phyloP scores from a whole-genome alignment of 2,329 filamentous ascomycete species.

The Colletotrichum chrysophilum region DNA sequence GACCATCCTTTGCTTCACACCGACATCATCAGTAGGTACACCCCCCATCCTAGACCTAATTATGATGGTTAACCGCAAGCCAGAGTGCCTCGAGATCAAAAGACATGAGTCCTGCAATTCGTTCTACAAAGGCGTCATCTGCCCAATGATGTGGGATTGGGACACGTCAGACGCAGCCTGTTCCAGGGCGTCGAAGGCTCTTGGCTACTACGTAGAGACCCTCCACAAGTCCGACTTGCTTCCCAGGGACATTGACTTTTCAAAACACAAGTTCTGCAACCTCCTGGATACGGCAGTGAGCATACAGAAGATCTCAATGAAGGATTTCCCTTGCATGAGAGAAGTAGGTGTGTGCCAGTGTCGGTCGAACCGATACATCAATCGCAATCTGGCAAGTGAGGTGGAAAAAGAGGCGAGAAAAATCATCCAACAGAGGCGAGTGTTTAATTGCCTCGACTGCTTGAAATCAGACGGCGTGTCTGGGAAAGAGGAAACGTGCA shows the following conservation, averaged over 20 bases:
- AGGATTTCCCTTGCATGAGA: background rate
- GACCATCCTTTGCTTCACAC: conserved; percentile 22
- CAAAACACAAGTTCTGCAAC: conserved; percentile 18
- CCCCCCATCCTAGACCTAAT: background rate
- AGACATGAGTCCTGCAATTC: conserved; percentile 18
- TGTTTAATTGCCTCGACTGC: conserved; percentile 23
- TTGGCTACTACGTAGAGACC: conserved; percentile 16
- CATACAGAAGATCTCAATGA: conserved; percentile 12
- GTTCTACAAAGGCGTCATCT: conserved; percentile 17
- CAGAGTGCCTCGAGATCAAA: conserved; percentile 13
- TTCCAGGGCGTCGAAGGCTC: conserved; percentile 10
- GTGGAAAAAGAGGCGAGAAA: conserved; percentile 6
- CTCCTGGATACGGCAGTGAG: conserved; percentile 7
- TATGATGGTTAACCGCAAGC: background rate
- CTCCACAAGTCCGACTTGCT: conserved; percentile 13
- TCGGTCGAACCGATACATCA: conserved; percentile 1
- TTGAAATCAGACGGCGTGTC: background rate
- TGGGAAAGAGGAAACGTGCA: background rate
- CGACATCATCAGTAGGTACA: conserved; percentile 14
- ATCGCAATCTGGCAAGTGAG: background rate
- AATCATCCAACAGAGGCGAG: conserved; percentile 8
- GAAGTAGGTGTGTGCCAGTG: conserved; percentile 2
- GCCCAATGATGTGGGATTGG: conserved; percentile 12
- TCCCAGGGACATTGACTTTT: conserved; percentile 21
- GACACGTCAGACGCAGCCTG: conserved; percentile 4